Conservation (phyloP, 345 rosid species). For the Citrus mangshanensis region DNA sequence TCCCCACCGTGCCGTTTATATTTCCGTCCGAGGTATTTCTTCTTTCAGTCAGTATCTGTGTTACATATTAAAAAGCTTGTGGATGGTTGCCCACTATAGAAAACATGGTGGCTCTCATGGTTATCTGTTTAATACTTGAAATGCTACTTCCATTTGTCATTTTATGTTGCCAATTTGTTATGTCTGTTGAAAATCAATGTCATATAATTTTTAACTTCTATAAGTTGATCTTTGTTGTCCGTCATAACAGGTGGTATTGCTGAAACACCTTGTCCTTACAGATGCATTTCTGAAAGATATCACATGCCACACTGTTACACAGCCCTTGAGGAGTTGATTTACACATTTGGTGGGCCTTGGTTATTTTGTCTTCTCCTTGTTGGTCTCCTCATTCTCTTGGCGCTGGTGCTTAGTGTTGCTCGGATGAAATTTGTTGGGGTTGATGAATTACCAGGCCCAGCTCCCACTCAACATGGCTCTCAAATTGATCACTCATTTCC, state of each 20-base stretch:
- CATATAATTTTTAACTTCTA: background rate
- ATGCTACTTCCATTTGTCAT: background rate
- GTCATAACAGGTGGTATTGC: conserved; percentile 74
- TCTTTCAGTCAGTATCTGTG: background rate
- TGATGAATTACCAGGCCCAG: conserved; percentile 90
- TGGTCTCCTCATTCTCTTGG: conserved; percentile 86
- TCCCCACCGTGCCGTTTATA: conserved; percentile 79
- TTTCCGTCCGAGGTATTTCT: conserved; percentile 72
- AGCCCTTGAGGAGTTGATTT: conserved; percentile 93
- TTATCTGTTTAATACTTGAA: background rate
- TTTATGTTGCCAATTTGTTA: background rate
- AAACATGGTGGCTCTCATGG: background rate
- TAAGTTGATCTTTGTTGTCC: background rate
- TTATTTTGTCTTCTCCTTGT: conserved; percentile 81
- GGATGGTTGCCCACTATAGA: background rate
- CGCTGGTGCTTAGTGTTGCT: conserved; percentile 96
- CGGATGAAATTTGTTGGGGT: conserved; percentile 96
- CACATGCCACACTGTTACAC: conserved; percentile 96
- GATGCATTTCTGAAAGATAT: conserved; percentile 90
- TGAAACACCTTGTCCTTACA: conserved; percentile 89
- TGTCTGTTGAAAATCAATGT: background rate
- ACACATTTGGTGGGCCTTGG: conserved; percentile 99
- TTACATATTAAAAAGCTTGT: background rate
- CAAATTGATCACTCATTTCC: conserved; percentile 97
- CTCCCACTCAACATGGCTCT: conserved; percentile 89